Evolutionary conservation across 78 protist genomes (phyloP).

Genomic region (Dictyostelium intermedium): DNA sequence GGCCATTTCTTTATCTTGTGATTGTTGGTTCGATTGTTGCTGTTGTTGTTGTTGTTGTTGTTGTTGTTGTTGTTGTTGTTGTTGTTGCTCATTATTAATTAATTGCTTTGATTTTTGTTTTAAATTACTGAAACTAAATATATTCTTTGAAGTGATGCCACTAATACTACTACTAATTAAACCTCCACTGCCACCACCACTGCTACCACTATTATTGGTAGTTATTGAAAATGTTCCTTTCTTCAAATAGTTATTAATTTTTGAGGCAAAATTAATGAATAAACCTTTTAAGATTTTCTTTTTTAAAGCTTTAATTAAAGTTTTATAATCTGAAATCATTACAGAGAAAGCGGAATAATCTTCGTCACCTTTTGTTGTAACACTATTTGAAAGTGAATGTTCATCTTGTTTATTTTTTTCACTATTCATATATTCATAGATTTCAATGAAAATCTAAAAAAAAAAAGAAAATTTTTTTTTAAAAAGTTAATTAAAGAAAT

Average conservation of each 20-base stretch:
- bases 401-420: neutral
- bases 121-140: neutral
- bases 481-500: neutral
- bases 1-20: neutral
- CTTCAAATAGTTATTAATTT: constrained; percentile 4
- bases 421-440: constrained; percentile 54
- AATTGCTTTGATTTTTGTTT: neutral
- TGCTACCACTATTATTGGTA: neutral
- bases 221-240: neutral
- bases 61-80: neutral
- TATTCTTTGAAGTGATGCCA: neutral
- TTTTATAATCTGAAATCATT: constrained; percentile 5
- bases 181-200: neutral
- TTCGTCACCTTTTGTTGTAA: neutral
- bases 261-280: constrained; percentile 1
- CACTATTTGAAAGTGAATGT: neutral
- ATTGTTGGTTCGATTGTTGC: neutral
- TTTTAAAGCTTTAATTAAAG: constrained; percentile 18
- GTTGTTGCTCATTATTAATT: neutral
- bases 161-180: neutral
- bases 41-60: neutral
- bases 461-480: neutral
- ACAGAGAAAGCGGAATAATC: constrained; percentile 48
- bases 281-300: constrained; percentile 5
- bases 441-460: constrained; percentile 12